Evolutionary conservation across 1,284 basidiomycete genomes (phyloP).

Genomic region (Ganoderma meredithae): DNA sequence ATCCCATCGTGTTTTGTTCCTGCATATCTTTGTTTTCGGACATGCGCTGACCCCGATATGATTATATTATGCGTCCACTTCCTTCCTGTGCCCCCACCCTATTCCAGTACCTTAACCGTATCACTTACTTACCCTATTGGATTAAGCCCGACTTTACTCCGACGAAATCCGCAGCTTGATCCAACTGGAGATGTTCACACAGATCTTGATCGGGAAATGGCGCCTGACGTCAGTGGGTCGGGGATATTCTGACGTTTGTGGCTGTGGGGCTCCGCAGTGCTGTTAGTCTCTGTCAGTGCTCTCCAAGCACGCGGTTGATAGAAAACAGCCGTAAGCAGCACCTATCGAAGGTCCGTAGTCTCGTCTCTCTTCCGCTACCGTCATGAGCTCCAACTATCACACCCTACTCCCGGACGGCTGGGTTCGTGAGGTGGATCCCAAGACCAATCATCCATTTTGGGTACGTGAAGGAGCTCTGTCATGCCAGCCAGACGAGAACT

Average conservation of each 20-base stretch:
- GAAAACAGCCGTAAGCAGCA: background rate
- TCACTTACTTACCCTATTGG: background rate
- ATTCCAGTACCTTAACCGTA: background rate
- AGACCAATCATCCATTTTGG: slow-evolving; percentile 53
- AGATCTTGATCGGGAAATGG: background rate
- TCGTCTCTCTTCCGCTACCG: slow-evolving; percentile 19
- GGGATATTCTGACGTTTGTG: background rate
- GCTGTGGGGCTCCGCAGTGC: background rate
- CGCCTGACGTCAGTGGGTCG: background rate
- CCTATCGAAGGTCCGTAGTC: background rate
- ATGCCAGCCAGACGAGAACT: slow-evolving; percentile 14
- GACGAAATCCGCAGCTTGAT: background rate
- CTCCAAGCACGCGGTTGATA: background rate
- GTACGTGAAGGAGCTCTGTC: slow-evolving; percentile 37
- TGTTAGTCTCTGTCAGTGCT: background rate
- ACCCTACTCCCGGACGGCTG: slow-evolving; percentile 64
- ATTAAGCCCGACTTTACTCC: background rate
- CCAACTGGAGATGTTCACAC: background rate
- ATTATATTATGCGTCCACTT: background rate
- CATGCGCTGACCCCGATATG: no score
- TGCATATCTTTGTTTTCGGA: no score
- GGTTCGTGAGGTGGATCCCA: slow-evolving; percentile 60
- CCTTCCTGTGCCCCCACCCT: background rate
- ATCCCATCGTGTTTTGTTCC: no score
- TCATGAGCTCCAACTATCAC: slow-evolving; percentile 34